A percentile compares a stretch with the other conserved stretches of the same genome.
phyloP scores from a whole-genome alignment of 805 yeast genomes.

The Barnettozyma vustinii region DNA sequence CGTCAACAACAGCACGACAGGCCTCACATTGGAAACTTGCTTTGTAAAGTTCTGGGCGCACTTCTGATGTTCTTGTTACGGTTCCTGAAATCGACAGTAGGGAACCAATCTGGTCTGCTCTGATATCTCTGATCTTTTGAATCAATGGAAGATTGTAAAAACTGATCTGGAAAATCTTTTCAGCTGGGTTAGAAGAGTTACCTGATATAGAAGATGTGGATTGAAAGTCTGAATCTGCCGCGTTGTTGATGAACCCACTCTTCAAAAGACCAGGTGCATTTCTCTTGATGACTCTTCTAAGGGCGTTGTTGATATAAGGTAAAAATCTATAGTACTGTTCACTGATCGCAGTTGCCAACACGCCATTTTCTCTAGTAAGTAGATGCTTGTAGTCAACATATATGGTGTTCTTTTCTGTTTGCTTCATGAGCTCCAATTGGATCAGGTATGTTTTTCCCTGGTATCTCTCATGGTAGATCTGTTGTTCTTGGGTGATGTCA shows the following conservation, averaged over 20 bases:
- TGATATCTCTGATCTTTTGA: constrained; percentile 81
- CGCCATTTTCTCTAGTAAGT: constrained; percentile 71
- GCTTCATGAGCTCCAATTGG: constrained; percentile 77
- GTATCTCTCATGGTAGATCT: constrained; percentile 33
- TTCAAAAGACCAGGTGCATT: constrained; percentile 70
- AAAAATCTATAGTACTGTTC: constrained; percentile 91
- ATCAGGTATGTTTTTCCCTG: constrained; percentile 63
- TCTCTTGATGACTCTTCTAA: constrained; percentile 64
- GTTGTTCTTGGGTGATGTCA: constrained; percentile 25
- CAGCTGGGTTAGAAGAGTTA: constrained; percentile 34
- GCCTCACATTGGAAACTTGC: constrained; percentile 87
- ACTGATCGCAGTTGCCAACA: constrained; percentile 79
- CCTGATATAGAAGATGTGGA: constrained; percentile 41
- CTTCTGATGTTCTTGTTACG: constrained; percentile 93
- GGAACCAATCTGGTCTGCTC: constrained; percentile 85
- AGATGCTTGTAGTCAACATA: constrained; percentile 84
- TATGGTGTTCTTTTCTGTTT: constrained; percentile 67
- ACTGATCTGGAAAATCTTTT: constrained; percentile 82
- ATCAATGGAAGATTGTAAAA: constrained; percentile 80
- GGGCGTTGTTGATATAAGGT: constrained; percentile 75
- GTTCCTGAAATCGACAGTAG: constrained; percentile 87
- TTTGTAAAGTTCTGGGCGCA: constrained; percentile 84
- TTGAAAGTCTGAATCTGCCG: constrained; percentile 26
- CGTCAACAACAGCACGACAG: constrained; percentile 80
- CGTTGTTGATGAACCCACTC: constrained; percentile 31